A percentile compares a stretch with the other conserved stretches of the same genome.
Conservation (phyloP, 257 asterid species). For the Linderniella brevidens region DNA sequence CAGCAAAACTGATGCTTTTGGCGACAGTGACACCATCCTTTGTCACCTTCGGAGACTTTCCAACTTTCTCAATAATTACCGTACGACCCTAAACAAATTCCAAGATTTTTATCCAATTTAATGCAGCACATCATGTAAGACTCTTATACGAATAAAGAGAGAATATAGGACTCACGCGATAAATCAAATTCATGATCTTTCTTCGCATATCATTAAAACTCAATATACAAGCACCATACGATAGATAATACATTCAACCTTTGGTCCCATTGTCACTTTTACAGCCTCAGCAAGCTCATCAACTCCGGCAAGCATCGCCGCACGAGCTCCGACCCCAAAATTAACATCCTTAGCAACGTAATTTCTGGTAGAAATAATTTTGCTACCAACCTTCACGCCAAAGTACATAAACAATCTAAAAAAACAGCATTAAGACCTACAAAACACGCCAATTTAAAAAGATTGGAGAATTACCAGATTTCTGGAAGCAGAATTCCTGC, state of each 20-base stretch:
- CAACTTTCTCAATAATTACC: constrained; percentile 91
- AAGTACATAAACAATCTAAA: too few species aligned
- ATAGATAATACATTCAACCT: constrained; percentile 20
- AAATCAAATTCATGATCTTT: too few species aligned
- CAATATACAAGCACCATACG: too few species aligned
- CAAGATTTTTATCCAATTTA: neutral
- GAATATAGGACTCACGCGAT: too few species aligned
- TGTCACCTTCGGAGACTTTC: constrained; percentile 99
- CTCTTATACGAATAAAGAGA: too few species aligned
- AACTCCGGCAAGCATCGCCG: constrained; percentile 81
- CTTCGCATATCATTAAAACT: too few species aligned
- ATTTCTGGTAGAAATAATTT: constrained; percentile 51
- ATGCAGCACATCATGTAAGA: neutral
- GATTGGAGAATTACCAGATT: constrained; percentile 23
- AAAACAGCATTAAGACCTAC: too few species aligned
- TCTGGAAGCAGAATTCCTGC: constrained; percentile 56
- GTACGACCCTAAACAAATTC: constrained; percentile 55
- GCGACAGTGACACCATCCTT: constrained; percentile 99
- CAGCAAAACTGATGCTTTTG: constrained; percentile 81
- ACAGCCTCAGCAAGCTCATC: constrained; percentile 94
- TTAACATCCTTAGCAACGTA: constrained; percentile 85
- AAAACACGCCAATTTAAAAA: too few species aligned
- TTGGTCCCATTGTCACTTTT: constrained; percentile 93
- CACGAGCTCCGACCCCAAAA: constrained; percentile 87
- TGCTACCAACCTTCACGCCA: constrained; percentile 34